Base-by-base conservation (phyloP, 2,329 filamentous ascomycete genomes). In the Phialophora macrospora region DNA sequence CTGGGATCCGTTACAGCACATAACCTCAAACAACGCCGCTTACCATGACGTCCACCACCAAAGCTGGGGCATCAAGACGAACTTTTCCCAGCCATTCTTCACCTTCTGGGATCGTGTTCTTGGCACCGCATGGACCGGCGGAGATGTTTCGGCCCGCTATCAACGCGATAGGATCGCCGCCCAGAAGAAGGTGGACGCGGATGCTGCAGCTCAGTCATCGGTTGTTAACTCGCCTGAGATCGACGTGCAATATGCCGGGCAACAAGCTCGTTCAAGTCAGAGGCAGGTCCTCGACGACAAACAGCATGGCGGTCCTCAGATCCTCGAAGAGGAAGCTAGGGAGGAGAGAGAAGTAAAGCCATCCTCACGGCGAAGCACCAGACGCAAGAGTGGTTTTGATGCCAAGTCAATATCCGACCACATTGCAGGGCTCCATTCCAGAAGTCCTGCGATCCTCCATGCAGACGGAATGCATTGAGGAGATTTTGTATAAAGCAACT, bases 41-140 rank as follows among this genome's bases (percentile, higher is more conserved):
- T 99, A 98, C 79, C 95, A 99, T 76, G 95, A 99, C 75, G 94
- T 99, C 65, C 95, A 99, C 79, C 95, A 99, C 80, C 95, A 99
- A 80, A 96, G 91, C 79, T 98, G 94, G 93, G 95, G 95, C 64
- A 97, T 99, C 84, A 99, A 98, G 74, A 82, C 80, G 57, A 80
- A 82, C 68, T 82, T 80, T 63, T 80, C 79, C 8, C 80, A 82
- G 62, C 79, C 80, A n/a, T 81, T 80, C 71, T 97, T 98, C 80
- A 97, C 91, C 55, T 93, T 97, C 80, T 98, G 95, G 92, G 95
- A 99, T 77, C 84, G 86, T 55, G 75, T 93, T 30, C 82, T 97
- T 24, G 88, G 89, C 59, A 99, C 95, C 26, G 90, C 87, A 78
- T 97, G 93, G 88, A 87, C 85, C 66, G 92, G 91, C 57, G 88